These are phyloP conservation scores for Trichaptum fuscoviolaceum DNA, from an alignment of 768 basidiomycete genomes.

Conservation along the genomic window DNA sequence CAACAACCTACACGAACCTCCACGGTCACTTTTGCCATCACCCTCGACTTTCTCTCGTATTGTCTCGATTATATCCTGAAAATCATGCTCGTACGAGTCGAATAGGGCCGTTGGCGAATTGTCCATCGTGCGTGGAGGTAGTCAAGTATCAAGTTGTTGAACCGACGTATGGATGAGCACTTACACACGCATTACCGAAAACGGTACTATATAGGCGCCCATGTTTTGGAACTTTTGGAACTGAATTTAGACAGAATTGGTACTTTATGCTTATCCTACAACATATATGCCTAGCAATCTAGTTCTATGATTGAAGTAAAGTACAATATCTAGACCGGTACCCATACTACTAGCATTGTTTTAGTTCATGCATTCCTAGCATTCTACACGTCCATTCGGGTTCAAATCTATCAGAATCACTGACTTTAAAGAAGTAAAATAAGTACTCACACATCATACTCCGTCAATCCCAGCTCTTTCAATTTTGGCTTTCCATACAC, in stretches of 20 bases:
- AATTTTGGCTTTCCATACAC: neutral
- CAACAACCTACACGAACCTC: conserved; percentile 44
- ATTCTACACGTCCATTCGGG: no score
- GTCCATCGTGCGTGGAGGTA: conserved; percentile 48
- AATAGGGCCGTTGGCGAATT: conserved; percentile 81
- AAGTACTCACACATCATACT: neutral
- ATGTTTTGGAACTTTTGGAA: no score
- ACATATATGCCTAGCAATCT: no score
- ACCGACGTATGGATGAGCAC: neutral
- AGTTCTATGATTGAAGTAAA: no score
- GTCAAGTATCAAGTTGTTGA: neutral
- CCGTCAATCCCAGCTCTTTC: neutral
- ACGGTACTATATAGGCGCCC: neutral
- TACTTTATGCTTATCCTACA: no score
- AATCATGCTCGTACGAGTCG: conserved; percentile 90
- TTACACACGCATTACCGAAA: neutral
- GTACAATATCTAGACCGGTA: no score
- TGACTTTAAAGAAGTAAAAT: no score
- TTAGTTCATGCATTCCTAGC: no score
- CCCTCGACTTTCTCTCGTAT: conserved; percentile 75
- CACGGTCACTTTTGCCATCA: conserved; percentile 57
- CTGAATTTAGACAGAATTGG: no score
- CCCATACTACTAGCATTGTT: no score
- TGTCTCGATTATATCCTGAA: conserved; percentile 71
- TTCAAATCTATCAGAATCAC: no score